These are phyloP conservation scores for Cyphellophora europaea DNA, from an alignment of 2,329 filamentous ascomycete genomes.

Conservation along the genomic window DNA sequence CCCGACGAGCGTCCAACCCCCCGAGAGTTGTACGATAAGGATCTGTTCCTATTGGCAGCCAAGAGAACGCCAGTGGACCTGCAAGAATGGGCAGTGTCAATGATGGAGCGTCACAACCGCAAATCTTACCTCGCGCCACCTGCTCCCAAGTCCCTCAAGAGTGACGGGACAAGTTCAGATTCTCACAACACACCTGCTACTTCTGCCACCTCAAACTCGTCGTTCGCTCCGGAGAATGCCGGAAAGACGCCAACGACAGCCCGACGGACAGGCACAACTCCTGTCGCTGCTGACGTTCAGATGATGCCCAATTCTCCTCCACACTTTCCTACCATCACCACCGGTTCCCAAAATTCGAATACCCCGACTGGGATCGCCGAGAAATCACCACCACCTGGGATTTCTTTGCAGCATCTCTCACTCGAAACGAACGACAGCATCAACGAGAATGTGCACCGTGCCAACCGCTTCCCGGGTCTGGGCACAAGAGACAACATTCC, in stretches of 20 bases:
- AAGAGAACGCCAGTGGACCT: constrained; percentile 94
- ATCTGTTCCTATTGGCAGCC: constrained; percentile 90
- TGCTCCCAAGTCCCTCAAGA: constrained; percentile 65
- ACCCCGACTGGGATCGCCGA: constrained; percentile 18
- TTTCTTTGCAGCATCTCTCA: constrained; percentile 35
- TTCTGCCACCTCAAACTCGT: constrained; percentile 11
- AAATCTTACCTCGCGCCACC: constrained; percentile 87
- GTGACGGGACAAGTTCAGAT: constrained; percentile 30
- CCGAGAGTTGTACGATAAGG: constrained; percentile 83
- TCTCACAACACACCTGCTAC: constrained; percentile 18
- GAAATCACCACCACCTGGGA: constrained; percentile 25
- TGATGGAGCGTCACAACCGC: constrained; percentile 92
- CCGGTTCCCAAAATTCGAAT: constrained; percentile 2
- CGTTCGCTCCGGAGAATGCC: constrained; percentile 29
- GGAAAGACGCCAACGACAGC: constrained; percentile 16
- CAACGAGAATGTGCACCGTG: constrained; percentile 23
- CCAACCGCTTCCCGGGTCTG: constrained; percentile 13
- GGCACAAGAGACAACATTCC: constrained; percentile 17
- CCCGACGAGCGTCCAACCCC: constrained; percentile 85
- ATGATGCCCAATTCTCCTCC: constrained; percentile 26
- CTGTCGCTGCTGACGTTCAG: constrained; percentile 62
- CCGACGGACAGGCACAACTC: constrained; percentile 41
- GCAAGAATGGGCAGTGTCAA: constrained; percentile 81
- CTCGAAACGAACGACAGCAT: constrained; percentile 31
- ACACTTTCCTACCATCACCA: constrained; percentile 14